Percentiles rank a stretch among this genome's conserved stretches.
phyloP scores from a whole-genome alignment of 2,329 filamentous ascomycete species.

The Trichoderma brevicompactum region DNA sequence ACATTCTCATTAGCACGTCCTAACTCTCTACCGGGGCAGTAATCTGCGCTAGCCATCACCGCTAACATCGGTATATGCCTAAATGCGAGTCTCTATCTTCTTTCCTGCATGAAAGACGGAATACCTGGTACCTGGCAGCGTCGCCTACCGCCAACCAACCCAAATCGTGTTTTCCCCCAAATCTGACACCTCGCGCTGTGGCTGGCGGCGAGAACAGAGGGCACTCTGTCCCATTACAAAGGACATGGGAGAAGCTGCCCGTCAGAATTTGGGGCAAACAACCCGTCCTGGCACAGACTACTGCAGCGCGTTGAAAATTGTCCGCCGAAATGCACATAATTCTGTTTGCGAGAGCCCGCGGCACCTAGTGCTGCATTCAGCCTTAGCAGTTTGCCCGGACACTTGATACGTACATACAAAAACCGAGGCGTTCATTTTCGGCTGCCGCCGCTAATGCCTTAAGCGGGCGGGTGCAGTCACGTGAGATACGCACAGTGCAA shows the following conservation, averaged over 20 bases:
- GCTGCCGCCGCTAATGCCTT: slow-evolving; percentile 30
- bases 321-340: not conserved
- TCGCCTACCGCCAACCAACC: not conserved
- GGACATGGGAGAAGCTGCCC: no score
- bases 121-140: slow-evolving; percentile 24
- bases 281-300: not conserved
- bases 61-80: slow-evolving; percentile 17
- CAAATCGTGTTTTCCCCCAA: slow-evolving; percentile 1
- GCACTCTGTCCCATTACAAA: no score
- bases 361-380: slow-evolving; percentile 21
- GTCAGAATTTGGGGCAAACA: no score
- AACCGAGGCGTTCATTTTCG: slow-evolving; percentile 26
- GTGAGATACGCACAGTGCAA: slow-evolving; percentile 37
- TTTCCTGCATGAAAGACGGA: slow-evolving; percentile 8
- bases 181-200: not conserved
- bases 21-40: slow-evolving; percentile 19
- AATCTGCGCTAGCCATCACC: slow-evolving; percentile 7
- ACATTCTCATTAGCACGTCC: not conserved
- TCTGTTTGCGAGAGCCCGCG: slow-evolving; percentile 9
- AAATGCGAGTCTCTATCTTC: not conserved
- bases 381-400: slow-evolving; percentile 3
- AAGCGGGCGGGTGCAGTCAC: slow-evolving; percentile 33
- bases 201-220: not conserved
- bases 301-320: not conserved
- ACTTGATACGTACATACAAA: not conserved